Percentiles rank a stretch among this genome's conserved stretches.
Conservation (phyloP, 768 basidiomycete species). For the Rossbeevera mucosa region DNA sequence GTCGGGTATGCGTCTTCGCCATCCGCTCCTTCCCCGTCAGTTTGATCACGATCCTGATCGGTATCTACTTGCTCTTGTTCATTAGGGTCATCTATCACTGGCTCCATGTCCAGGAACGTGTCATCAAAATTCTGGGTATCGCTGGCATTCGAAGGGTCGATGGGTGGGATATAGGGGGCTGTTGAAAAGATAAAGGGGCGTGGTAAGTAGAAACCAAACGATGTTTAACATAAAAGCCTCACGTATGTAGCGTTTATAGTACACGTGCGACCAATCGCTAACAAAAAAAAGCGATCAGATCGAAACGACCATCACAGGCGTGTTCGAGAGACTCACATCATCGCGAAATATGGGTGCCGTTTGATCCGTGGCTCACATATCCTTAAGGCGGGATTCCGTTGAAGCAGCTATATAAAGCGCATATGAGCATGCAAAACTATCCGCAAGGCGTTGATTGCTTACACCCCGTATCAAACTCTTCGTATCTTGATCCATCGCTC, state of each 20-base stretch:
- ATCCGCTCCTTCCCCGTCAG: constrained; percentile 67
- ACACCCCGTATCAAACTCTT: constrained; percentile 94
- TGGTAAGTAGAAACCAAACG: constrained; percentile 11
- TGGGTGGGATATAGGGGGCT: constrained; percentile 92
- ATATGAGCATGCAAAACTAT: constrained; percentile 8
- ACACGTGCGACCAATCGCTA: constrained; percentile 93
- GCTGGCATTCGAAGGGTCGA: constrained; percentile 85
- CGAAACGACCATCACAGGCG: constrained; percentile 5
- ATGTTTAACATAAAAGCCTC: constrained; percentile 31
- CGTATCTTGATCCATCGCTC: constrained; percentile 91
- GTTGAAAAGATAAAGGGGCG: constrained; percentile 8
- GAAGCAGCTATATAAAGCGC: constrained; percentile 60
- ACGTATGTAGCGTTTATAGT: constrained; percentile 92
- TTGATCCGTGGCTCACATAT: constrained; percentile 94
- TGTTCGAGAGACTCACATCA: constrained; percentile 60
- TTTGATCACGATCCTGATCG: constrained; percentile 63
- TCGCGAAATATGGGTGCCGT: constrained; percentile 90
- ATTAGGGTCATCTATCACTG: constrained; percentile 75
- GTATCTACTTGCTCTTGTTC: constrained; percentile 61
- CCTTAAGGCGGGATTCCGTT: constrained; percentile 86
- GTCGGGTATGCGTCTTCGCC: constrained; percentile 76
- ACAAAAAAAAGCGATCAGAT: constrained; percentile 11
- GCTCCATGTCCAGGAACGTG: constrained; percentile 93
- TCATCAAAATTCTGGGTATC: constrained; percentile 99
- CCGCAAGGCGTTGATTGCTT: constrained; percentile 29